Evolutionary conservation across 495 filamentous ascomycete species (phyloP), one percentile per base, ranked within the genome.

Genomic region (Podospora didyma): DNA sequence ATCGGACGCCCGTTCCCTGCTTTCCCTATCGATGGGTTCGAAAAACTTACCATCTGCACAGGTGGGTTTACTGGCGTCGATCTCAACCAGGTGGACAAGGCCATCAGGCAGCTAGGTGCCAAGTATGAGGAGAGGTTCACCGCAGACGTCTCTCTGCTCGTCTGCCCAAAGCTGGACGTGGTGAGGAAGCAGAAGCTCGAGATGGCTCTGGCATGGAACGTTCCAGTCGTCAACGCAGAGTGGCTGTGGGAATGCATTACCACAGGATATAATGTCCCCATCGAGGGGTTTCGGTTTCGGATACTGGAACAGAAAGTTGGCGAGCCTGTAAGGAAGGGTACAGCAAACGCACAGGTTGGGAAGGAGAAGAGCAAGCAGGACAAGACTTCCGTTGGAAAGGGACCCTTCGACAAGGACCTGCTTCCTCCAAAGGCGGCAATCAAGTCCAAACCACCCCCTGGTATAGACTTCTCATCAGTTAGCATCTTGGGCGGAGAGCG

Each of bases 191-290:
- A 93, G 57, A 98, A 98, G 64, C 74, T 94, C 14, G 78, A 85
- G 12, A 84, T 89, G 70, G 89, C 92, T 1, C 57, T 79, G 22
- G 75, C 82, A 57, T 89, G 90, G 76, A 79, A 80, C 12, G 85
- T 97, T 7, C 88, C 91, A 22, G 83, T 90, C 2, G 88, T 97
- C 19, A 83, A 78, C 6, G 79, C 80, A 4, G 83, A 84, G 14
- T 98, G 94, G 94, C 75, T 98, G 2, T 91, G 87, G 84, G 81
- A 84, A 48, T 93, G 87, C 61, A 82, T 97, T n/a, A 62, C 67
- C 1, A 69, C 62, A 7, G 73, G 75, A 20, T 69, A 51, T 56
- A 59, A 70, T 6, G 64, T 67, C 5, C 75, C 77, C 1, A 69
- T 75, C 51, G 57, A 66, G n/a, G 46, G 53, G 3, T 78, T 65